Conservation (phyloP, 176 grass and related monocot genomes). For the Cocos nucifera region DNA sequence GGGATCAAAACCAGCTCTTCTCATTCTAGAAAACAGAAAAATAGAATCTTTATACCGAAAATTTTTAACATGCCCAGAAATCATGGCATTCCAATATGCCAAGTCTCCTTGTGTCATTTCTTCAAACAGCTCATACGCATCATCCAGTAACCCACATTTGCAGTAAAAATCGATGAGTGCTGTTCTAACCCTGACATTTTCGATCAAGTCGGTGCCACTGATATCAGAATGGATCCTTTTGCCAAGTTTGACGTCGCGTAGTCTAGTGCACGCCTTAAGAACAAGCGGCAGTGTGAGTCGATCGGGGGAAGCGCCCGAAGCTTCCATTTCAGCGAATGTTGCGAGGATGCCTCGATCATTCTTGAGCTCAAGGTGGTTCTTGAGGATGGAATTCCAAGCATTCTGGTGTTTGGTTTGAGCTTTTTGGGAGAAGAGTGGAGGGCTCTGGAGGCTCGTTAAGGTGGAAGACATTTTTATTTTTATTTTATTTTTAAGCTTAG, state of each 20-base stretch:
- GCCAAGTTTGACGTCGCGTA: conserved; percentile 1
- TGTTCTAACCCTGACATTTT: conserved; percentile 2
- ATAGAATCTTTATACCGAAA: conserved; percentile 1
- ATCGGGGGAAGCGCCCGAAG: background rate
- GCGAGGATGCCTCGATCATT: conserved; percentile 14
- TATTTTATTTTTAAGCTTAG: too few relatives aligned
- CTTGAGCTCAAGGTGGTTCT: conserved; percentile 1
- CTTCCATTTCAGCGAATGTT: conserved; percentile 6
- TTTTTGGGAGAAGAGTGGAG: background rate
- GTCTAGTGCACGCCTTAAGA: conserved; percentile 9
- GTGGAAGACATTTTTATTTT: background rate
- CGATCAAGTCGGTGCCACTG: background rate
- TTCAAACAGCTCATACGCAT: conserved; percentile 9
- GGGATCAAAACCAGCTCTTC: conserved; percentile 1
- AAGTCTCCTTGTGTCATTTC: conserved; percentile 19
- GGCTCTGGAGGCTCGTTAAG: background rate
- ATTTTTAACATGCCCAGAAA: conserved; percentile 5
- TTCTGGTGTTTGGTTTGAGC: background rate
- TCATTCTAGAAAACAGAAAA: conserved; percentile 12
- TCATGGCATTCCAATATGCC: conserved; percentile 23
- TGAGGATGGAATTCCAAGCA: conserved; percentile 16
- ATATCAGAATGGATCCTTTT: background rate
- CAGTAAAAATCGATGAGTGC: conserved; percentile 12
- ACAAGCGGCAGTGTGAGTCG: conserved; percentile 7
- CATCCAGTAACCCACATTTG: conserved; percentile 1